Evolutionary conservation across 345 rosid species (phyloP).

Genomic region (Populus tremula): DNA sequence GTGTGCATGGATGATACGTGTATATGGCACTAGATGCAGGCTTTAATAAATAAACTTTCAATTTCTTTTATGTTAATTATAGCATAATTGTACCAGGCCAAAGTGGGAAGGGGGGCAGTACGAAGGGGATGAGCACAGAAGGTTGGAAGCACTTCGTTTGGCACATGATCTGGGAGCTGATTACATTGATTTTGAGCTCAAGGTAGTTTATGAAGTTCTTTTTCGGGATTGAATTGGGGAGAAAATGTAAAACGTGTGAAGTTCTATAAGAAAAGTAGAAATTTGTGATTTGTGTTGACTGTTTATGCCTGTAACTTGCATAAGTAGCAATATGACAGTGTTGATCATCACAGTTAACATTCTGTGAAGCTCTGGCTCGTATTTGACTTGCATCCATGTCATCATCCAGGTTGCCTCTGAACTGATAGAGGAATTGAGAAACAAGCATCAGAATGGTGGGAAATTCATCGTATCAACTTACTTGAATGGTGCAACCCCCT

Average conservation of each 20-base stretch:
- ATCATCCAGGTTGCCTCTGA: constrained; percentile 45
- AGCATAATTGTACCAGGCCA: constrained; percentile 30
- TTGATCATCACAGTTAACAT: background rate
- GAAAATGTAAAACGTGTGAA: background rate
- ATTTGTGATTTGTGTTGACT: background rate
- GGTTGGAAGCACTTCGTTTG: constrained; percentile 38
- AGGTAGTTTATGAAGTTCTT: constrained; percentile 34
- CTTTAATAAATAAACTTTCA: background rate
- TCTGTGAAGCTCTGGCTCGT: background rate
- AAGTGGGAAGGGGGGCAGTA: constrained; percentile 50
- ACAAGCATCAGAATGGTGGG: constrained; percentile 17
- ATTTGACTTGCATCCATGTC: constrained; percentile 19
- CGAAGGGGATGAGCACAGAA: constrained; percentile 44
- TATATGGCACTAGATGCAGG: background rate
- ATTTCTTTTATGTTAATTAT: background rate
- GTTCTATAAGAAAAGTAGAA: background rate
- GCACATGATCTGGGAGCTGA: constrained; percentile 56
- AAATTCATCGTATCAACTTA: constrained; percentile 47
- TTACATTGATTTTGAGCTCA: constrained; percentile 51
- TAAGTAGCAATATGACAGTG: background rate
- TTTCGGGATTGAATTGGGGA: background rate
- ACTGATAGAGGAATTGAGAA: constrained; percentile 26
- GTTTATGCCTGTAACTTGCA: background rate
- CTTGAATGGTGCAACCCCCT: constrained; percentile 35
- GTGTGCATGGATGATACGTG: background rate